Conservation (phyloP, 1,139 yeast genomes). For the Protomyces pachydermus region DNA sequence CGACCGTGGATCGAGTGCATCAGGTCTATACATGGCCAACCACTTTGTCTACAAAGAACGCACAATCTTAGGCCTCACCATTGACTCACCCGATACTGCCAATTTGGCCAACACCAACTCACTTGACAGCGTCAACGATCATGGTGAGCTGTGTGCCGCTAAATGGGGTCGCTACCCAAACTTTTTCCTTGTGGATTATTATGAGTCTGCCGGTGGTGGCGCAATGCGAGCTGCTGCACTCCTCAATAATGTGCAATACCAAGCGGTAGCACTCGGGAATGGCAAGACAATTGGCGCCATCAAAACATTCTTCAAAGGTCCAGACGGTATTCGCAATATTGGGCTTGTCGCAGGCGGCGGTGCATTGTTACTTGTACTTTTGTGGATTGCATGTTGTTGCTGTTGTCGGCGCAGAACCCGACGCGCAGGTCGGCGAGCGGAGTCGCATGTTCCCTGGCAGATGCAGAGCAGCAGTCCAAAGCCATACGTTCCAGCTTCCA, state of each 20-base stretch:
- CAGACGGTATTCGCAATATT: constrained; percentile 18
- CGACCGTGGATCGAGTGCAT: constrained; percentile 18
- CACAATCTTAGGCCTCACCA: constrained; percentile 7
- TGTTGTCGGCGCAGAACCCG: background rate
- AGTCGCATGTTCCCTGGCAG: background rate
- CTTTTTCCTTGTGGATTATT: constrained; percentile 20
- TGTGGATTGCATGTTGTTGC: constrained; percentile 15
- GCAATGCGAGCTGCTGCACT: constrained; percentile 15
- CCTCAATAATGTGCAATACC: constrained; percentile 11
- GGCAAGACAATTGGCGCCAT: constrained; percentile 8
- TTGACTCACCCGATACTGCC: constrained; percentile 20
- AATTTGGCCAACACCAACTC: constrained; percentile 6
- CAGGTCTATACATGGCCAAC: constrained; percentile 15
- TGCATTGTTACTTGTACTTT: background rate
- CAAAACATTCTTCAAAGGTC: constrained; percentile 13
- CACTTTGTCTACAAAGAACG: constrained; percentile 15
- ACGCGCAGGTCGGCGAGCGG: background rate
- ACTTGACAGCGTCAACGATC: constrained; percentile 1
- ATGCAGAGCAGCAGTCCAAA: background rate
- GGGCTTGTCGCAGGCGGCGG: constrained; percentile 20
- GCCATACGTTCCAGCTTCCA: background rate
- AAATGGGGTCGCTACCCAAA: constrained; percentile 11
- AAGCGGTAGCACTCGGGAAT: constrained; percentile 1
- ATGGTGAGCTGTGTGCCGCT: constrained; percentile 4
- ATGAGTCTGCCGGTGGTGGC: constrained; percentile 10